Base-by-base conservation (phyloP, 345 rosid genomes). In the Dipteronia sinensis region DNA sequence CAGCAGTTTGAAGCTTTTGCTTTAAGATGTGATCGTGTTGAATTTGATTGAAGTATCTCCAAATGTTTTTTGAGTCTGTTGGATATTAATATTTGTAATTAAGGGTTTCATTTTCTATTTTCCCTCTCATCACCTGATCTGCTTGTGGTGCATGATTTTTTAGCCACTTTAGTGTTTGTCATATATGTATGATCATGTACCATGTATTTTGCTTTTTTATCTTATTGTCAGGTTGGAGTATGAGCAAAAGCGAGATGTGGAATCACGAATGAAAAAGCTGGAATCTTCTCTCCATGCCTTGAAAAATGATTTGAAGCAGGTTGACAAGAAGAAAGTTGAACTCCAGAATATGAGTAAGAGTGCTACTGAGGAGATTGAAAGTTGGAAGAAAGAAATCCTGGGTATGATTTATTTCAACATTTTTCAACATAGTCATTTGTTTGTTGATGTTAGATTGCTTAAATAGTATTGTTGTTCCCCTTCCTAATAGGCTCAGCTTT, bases 201-300 rank as follows among this genome's bases (percentile, higher is more conserved):
- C 27, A 27, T 12, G 58, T 53, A 51, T 65, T 51, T 75, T 42
- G 15, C 4, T 40, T 65, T 51, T 40, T 4, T 73, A 49, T 51
- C 77, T 27, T 11, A 74, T 74, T 64, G 87, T 25, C 87, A 94
- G 99, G 92, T 80, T 96, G 91, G 97, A 94, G 80, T 96, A 94
- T 80, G 97, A 94, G 86, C 94, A 89, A 67, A 94, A 89, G 84
- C 92, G 98, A 74, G 99, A 94, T 81, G 90, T 91, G 86, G 97
- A 91, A 31, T 88, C 94, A 78, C 84, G 95, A 67, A 91, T 92
- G 82, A 88, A 74, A 78, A 93, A 89, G 87, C 87, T 96, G 83
- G 98, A 96, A 83, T 83, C 94, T 75, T 86, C 96, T 77, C 77
- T 94, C 38, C 80, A 58, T 82, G 65, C 87, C 55, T 87, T 94